Conservation (phyloP, 1,139 yeast species). For the Debaryomyces nepalensis region DNA sequence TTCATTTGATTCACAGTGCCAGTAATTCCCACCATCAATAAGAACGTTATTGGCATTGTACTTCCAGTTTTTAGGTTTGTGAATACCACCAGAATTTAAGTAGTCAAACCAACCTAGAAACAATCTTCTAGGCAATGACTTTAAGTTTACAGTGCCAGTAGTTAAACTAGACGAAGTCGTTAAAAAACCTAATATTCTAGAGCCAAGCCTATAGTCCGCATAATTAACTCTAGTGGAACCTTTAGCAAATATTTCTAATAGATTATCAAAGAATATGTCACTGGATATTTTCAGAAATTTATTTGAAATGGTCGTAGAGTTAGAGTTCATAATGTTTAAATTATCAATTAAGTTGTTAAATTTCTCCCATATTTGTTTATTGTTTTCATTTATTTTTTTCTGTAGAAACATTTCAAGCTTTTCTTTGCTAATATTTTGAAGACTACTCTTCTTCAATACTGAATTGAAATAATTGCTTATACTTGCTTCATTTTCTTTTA, state of each 20-base stretch:
- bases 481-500: constrained; percentile 24
- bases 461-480: constrained; percentile 25
- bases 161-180: constrained; percentile 27
- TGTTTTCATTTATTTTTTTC: constrained; percentile 30
- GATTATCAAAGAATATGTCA: constrained; percentile 27
- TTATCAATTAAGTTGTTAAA: constrained; percentile 36
- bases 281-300: constrained; percentile 20
- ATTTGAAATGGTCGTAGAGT: constrained; percentile 5
- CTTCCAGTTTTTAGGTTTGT: constrained; percentile 32
- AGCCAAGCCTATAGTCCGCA: constrained; percentile 47
- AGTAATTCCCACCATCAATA: constrained; percentile 38
- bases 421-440: constrained; percentile 24
- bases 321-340: constrained; percentile 17
- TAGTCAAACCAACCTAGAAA: constrained; percentile 50
- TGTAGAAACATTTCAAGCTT: constrained; percentile 28
- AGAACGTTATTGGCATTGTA: constrained; percentile 47
- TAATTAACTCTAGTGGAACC: constrained; percentile 46
- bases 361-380: constrained; percentile 28
- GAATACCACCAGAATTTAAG: constrained; percentile 27
- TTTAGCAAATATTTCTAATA: constrained; percentile 40
- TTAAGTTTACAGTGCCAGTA: background rate
- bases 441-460: constrained; percentile 13
- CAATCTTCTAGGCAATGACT: constrained; percentile 30
- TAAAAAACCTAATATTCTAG: constrained; percentile 48
- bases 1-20: constrained; percentile 37